Evolutionary conservation across 768 basidiomycete genomes (phyloP), one percentile per base, ranked within the genome.

Genomic region (Boletus vinaceobasis): DNA sequence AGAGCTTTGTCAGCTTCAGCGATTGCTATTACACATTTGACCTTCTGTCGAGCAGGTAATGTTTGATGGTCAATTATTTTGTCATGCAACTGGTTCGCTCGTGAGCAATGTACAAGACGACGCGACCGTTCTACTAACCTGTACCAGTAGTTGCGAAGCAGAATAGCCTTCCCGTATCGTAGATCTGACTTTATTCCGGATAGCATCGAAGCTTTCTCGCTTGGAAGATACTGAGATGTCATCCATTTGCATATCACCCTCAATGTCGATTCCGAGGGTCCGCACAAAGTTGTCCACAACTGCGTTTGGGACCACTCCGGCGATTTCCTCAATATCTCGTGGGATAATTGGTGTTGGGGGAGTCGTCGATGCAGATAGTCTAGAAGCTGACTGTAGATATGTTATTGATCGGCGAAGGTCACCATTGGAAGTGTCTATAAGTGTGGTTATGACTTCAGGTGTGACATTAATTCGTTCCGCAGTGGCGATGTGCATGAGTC

Each of bases 401-500:
- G 97, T 99, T 69, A 99, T 98, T 23, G 96, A 89, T 50, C 97
- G 92, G 48, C 97, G 87, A 50, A 99, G 83, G 73, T 99, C 97
- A 39, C 97, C 97, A 43, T 83, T 81, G 3, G 96, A 96, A 36
- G 87, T 84, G 37, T 73, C 76, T 57, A 97, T 88, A 53, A 97
- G 83, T 1, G 87, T 74, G 38, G 82, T 72, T 52, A 96, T 77
- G 29, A 92, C 90, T 14, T 79, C 72, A 5, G 76, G 66, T 36
- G 77, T 66, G 47, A 90, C 71, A 29, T 75, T 53, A 44, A 98
- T 79, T 33, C 80, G 73, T 72, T 99, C 97, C 31, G 81, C 77
- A 32, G 78, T 65, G 0, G 94, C 93, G 50, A 99, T 96, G 64
- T 91, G 79, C 42, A 82, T 74, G 8, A 99, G 79, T 48, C 97